Base-by-base conservation (phyloP, 768 basidiomycete species). In the Gymnopilus dilepis region DNA sequence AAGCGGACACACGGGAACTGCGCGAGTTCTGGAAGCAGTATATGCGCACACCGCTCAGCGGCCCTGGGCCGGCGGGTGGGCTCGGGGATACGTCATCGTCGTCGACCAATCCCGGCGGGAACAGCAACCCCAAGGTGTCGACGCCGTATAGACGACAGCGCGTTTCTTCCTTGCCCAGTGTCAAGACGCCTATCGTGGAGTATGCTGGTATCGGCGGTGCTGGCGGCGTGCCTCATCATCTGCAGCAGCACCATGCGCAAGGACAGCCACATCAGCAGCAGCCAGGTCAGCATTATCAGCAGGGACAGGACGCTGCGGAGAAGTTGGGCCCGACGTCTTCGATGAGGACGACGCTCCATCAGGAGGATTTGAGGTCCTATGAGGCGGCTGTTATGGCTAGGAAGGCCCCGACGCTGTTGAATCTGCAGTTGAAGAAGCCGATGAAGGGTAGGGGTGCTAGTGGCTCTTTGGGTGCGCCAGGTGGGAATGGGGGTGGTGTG, bases 11-110 rank as follows among this genome's bases (percentile, higher is more conserved):
- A 53, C 75, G 79, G 54, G 87, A 91, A 65, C 68, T 91, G 69
- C 77, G 82, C 50, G 88, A 91, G 56, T 86, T 90, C 63, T 92
- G 91, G 91, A 91, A 82, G 72, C 79, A 85, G 64, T 92, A 88
- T 67, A 80, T 92, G 77, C 82, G 85, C 38, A 91, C 89, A 21
- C 91, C 91, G 24, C 70, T 87, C n/a, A 63, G 58, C 31, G 65
- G 58, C 30, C 55, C 60, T n/a, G 38, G 45, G 31, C 56, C 61
- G 37, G 59, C 52, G 38, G 13, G 28, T 17, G 50, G 50, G 9
- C 11, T 53, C 41, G 56, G 56, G 3, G 56, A 53, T 4, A 13
- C 22, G 42, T 28, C 50, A 12, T 26, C 56, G 6, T 45, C 60
- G 1, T 40, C 56, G 40, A 21, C 31, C 24, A 24, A 30, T 15